A percentile compares a stretch with the other conserved stretches of the same genome.
Evolutionary conservation across 345 rosid genomes (phyloP).

Genomic region (Citrus sinensis): DNA sequence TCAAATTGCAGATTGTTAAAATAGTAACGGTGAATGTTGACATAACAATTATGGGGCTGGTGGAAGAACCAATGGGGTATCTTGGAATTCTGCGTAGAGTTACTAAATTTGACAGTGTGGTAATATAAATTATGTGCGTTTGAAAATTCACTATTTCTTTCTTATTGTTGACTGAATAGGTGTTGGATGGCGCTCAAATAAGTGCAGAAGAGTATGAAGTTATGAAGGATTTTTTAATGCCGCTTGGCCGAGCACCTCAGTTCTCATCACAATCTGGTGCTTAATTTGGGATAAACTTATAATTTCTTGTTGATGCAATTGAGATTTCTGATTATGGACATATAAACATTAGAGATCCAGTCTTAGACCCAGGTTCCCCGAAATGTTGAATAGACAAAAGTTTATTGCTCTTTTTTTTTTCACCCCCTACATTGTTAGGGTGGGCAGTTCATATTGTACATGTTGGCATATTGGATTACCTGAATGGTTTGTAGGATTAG

Average conservation of each 20-base stretch:
- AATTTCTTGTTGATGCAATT: not conserved
- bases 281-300: slow-evolving; percentile 4
- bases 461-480: not conserved
- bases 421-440: not conserved
- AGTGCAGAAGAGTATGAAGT: slow-evolving; percentile 70
- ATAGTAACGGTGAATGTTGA: not conserved
- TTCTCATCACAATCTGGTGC: slow-evolving; percentile 63
- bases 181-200: slow-evolving; percentile 61
- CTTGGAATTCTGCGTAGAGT: not conserved
- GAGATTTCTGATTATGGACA: not conserved
- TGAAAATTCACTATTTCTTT: not conserved
- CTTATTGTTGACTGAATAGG: slow-evolving; percentile 40
- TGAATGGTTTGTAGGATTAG: not conserved
- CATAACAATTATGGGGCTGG: not conserved
- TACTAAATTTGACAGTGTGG: not conserved
- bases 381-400: not conserved
- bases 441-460: not conserved
- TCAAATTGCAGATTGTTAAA: not conserved
- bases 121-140: not conserved
- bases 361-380: not conserved
- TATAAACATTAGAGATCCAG: not conserved
- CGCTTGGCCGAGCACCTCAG: slow-evolving; percentile 77
- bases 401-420: not conserved
- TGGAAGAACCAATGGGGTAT: not conserved
- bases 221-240: slow-evolving; percentile 73